Conservation (phyloP, 768 basidiomycete species). For the Daedaleopsis nitida region DNA sequence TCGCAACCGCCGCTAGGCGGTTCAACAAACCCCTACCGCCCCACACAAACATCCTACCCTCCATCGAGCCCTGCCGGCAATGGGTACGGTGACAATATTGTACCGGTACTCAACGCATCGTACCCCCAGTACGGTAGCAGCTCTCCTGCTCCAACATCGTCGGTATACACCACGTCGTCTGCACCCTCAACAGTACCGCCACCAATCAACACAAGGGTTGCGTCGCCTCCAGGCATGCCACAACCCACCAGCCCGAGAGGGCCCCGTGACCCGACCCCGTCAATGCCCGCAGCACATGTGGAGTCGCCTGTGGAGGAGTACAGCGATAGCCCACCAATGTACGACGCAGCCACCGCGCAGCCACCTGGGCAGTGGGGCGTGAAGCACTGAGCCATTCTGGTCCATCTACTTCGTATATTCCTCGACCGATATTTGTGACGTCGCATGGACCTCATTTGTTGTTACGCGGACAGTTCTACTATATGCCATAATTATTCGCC, state of each 20-base stretch:
- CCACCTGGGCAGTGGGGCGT: slow-evolving; percentile 58
- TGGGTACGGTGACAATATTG: slow-evolving; percentile 52
- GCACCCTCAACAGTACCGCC: slow-evolving; percentile 36
- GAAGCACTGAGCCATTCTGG: slow-evolving; percentile 25
- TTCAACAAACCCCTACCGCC: slow-evolving; percentile 20
- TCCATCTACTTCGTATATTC: neutral
- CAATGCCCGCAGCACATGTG: slow-evolving; percentile 12
- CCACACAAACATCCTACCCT: slow-evolving; percentile 8
- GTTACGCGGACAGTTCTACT: neutral
- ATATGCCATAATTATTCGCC: slow-evolving; percentile 33
- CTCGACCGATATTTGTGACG: neutral
- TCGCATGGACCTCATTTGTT: neutral
- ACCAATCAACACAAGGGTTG: slow-evolving; percentile 39
- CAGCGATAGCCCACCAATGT: slow-evolving; percentile 65
- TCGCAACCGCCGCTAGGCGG: slow-evolving; percentile 14
- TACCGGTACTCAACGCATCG: slow-evolving; percentile 27
- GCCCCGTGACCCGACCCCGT: slow-evolving; percentile 19
- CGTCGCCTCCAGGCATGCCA: slow-evolving; percentile 7
- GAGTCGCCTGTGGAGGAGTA: slow-evolving; percentile 30
- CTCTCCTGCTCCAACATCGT: slow-evolving; percentile 24
- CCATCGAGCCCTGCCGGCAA: slow-evolving; percentile 56
- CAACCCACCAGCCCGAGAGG: slow-evolving; percentile 23
- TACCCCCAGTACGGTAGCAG: slow-evolving; percentile 20
- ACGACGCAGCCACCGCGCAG: slow-evolving; percentile 56
- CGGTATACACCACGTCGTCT: slow-evolving; percentile 26